Conservation (phyloP, 73 alveolate species). For the Paramecium sonneborni region DNA sequence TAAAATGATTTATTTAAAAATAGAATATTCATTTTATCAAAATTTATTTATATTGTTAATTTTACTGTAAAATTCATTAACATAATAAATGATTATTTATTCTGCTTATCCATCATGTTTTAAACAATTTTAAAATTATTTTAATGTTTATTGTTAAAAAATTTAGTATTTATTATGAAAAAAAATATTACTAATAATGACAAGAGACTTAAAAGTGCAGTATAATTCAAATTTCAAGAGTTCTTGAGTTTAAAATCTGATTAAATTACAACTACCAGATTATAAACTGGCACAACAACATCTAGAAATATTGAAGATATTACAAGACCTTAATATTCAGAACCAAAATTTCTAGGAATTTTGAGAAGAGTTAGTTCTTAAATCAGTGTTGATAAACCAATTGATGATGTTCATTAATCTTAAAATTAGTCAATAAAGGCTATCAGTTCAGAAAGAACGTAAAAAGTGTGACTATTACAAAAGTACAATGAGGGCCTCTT, state of each 20-base stretch:
- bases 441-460: slow-evolving; percentile 2
- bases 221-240: neutral
- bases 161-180: neutral
- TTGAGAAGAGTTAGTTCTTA: slow-evolving; percentile 17
- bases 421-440: neutral
- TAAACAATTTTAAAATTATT: no score
- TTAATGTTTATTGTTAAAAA: neutral
- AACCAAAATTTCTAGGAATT: neutral
- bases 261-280: neutral
- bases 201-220: neutral
- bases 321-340: neutral
- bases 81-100: no score
- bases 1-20: no score
- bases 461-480: neutral
- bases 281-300: neutral
- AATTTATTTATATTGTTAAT: no score
- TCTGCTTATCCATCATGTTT: no score
- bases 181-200: neutral
- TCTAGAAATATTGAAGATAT: neutral
- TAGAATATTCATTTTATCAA: no score
- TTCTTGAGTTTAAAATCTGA: neutral
- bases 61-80: no score
- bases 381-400: neutral
- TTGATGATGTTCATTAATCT: neutral
- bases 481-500: neutral